Conservation (phyloP, 306 rosid species). For the Ammopiptanthus mongolicus region DNA sequence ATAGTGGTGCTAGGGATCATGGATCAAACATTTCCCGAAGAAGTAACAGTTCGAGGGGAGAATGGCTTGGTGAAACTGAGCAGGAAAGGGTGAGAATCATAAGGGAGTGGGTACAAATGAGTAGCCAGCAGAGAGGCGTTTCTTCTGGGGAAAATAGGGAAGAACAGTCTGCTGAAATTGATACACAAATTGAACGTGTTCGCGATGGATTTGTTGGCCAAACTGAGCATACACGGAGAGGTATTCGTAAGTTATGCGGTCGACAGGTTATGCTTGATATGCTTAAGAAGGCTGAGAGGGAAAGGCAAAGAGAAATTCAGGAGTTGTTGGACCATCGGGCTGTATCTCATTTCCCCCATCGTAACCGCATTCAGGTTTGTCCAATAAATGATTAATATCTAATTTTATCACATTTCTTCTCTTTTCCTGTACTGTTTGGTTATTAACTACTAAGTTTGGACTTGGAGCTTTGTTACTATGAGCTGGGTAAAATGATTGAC, state of each 20-base stretch:
- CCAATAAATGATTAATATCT: background rate
- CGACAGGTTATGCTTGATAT: constrained; percentile 91
- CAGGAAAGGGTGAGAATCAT: constrained; percentile 87
- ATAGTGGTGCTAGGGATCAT: constrained; percentile 55
- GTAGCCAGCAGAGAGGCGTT: constrained; percentile 64
- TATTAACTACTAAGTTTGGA: background rate
- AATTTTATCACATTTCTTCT: background rate
- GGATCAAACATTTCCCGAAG: constrained; percentile 43
- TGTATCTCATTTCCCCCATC: constrained; percentile 89
- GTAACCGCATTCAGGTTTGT: constrained; percentile 95
- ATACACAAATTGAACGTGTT: constrained; percentile 54
- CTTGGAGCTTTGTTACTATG: background rate
- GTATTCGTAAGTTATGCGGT: constrained; percentile 83
- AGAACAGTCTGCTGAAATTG: constrained; percentile 57
- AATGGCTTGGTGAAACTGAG: constrained; percentile 92
- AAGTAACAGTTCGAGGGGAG: constrained; percentile 51
- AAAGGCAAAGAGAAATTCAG: constrained; percentile 81
- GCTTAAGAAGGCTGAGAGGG: constrained; percentile 86
- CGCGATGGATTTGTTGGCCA: constrained; percentile 63
- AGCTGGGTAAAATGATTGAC: constrained; percentile 8
- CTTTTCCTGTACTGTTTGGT: background rate
- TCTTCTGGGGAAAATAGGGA: constrained; percentile 54
- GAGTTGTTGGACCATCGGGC: constrained; percentile 58
- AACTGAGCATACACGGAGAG: constrained; percentile 48
- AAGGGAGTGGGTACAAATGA: constrained; percentile 88